A percentile compares a stretch with the other conserved stretches of the same genome.
Evolutionary conservation across 2,329 filamentous ascomycete species (phyloP).

Genomic region (Nannizzia gypsea): DNA sequence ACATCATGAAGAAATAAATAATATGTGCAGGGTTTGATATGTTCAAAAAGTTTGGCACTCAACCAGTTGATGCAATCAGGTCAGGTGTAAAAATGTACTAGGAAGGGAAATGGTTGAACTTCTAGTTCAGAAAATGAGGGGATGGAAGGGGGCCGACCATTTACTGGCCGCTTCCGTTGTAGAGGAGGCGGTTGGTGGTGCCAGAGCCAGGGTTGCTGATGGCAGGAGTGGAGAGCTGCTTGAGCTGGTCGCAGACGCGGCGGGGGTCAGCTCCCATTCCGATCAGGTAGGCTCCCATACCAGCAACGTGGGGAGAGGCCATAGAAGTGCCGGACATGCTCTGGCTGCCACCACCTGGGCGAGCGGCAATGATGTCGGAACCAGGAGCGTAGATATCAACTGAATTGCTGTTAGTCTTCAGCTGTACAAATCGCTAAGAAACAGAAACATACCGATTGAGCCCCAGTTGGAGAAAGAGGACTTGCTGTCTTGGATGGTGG

Average conservation of each 20-base stretch:
- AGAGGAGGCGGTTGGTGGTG: constrained; percentile 22
- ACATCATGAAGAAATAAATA: background rate
- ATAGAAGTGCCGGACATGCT: constrained; percentile 29
- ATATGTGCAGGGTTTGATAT: constrained; percentile 2
- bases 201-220: constrained; percentile 16
- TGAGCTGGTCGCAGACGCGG: constrained; percentile 39
- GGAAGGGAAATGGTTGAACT: background rate
- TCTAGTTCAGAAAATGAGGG: background rate
- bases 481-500: constrained; percentile 22
- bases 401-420: constrained; percentile 1
- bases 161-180: constrained; percentile 17
- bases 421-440: constrained; percentile 15
- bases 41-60: background rate
- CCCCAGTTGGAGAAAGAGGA: constrained; percentile 34
- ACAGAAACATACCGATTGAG: constrained; percentile 22
- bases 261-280: constrained; percentile 35
- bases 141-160: background rate
- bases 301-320: constrained; percentile 38
- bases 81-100: constrained; percentile 1
- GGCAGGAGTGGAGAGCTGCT: constrained; percentile 37
- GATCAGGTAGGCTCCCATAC: constrained; percentile 39
- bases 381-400: constrained; percentile 50
- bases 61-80: constrained; percentile 1
- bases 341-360: constrained; percentile 39
- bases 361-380: constrained; percentile 40